phyloP scores from a whole-genome alignment of 306 rosid species.

The Medicago truncatula region MtrunA17r5.0-ANR NC_053045.1:57492501-57493000 shows the following conservation, averaged over 20 bases:
- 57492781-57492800: background rate
- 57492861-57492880: rapidly evolving
- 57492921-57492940: background rate
- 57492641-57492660: background rate
- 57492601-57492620: background rate
- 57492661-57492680: background rate
- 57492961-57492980: background rate
- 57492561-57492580: conserved; percentile 30
- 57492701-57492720: conserved; percentile 7
- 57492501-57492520: background rate
- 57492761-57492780: conserved; percentile 17
- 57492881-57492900: background rate
- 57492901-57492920: background rate
- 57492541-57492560: background rate
- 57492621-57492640: conserved; percentile 3
- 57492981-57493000: background rate
- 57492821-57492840: background rate
- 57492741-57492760: background rate
- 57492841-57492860: conserved; percentile 1
- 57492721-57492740: background rate
- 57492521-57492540: background rate
- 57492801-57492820: background rate
- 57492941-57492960: background rate
- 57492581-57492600: background rate
- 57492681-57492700: conserved; percentile 1